Conservation (phyloP, 1,284 basidiomycete species). For the Cryptococcus deneoformans region DNA sequence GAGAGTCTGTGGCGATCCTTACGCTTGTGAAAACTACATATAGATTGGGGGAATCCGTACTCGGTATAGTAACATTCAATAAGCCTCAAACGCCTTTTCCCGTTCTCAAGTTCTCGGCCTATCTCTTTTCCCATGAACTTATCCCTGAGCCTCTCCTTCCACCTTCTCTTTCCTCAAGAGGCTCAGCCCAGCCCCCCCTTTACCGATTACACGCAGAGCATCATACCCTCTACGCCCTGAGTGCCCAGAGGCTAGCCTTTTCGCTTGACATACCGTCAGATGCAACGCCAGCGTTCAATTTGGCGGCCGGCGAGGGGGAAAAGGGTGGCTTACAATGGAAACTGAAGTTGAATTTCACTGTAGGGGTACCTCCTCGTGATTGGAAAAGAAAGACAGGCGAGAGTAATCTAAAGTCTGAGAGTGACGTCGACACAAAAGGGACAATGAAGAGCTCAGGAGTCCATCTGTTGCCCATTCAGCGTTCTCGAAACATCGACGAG, state of each 20-base stretch:
- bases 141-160: conserved; percentile 59
- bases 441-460: neutral
- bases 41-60: conserved; percentile 81
- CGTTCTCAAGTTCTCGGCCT: conserved; percentile 79
- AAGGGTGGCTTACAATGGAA: conserved; percentile 80
- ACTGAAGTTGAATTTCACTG: conserved; percentile 73
- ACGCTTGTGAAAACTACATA: conserved; percentile 83
- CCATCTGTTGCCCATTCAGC: too few relatives aligned
- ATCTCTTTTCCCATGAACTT: conserved; percentile 78
- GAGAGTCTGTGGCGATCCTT: conserved; percentile 78
- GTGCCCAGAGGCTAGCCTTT: conserved; percentile 72
- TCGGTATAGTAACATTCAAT: conserved; percentile 84
- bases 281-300: conserved; percentile 72
- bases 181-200: conserved; percentile 32
- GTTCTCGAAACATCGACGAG: neutral
- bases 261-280: conserved; percentile 85
- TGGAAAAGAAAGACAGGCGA: conserved; percentile 52
- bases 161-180: conserved; percentile 47
- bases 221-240: conserved; percentile 67
- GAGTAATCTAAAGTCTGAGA: conserved; percentile 47
- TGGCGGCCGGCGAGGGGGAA: conserved; percentile 51
- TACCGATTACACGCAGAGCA: conserved; percentile 73
- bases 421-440: neutral
- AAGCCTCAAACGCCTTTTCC: conserved; percentile 55
- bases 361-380: conserved; percentile 58